A percentile compares a stretch with the other conserved stretches of the same genome.
phyloP scores from a whole-genome alignment of 345 rosid species.

The Mercurialis annua region DNA sequence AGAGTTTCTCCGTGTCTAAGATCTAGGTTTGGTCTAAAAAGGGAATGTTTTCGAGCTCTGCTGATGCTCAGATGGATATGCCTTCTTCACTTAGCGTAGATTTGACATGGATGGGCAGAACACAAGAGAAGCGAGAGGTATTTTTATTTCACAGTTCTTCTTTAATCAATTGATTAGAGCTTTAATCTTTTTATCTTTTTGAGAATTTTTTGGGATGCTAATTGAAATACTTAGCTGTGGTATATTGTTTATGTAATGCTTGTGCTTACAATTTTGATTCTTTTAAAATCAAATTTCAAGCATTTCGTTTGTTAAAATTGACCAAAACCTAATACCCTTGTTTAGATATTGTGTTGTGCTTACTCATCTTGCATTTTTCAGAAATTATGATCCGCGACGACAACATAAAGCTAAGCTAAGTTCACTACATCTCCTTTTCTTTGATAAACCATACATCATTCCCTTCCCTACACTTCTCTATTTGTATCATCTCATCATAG shows the following conservation, averaged over 20 bases:
- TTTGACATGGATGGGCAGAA: constrained; percentile 23
- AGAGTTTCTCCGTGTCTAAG: constrained; percentile 31
- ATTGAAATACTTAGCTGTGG: constrained; percentile 10
- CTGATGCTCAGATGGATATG: constrained; percentile 20
- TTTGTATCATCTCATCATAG: neutral
- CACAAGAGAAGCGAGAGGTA: constrained; percentile 18
- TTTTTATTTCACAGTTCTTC: constrained; percentile 7
- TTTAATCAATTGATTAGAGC: constrained; percentile 19
- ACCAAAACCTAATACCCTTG: constrained; percentile 7
- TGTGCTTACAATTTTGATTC: constrained; percentile 11
- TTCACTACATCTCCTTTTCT: neutral
- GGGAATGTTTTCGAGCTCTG: constrained; percentile 20
- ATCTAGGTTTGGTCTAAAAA: constrained; percentile 33
- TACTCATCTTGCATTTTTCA: neutral
- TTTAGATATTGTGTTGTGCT: neutral
- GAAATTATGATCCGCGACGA: neutral
- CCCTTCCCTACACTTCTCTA: too few relatives aligned
- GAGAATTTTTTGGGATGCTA: constrained; percentile 16
- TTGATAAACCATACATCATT: neutral
- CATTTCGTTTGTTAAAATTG: constrained; percentile 3
- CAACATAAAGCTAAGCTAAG: too few relatives aligned
- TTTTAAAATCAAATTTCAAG: constrained; percentile 6
- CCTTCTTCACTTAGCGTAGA: constrained; percentile 15
- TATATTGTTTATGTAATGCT: constrained; percentile 11
- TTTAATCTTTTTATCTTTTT: constrained; percentile 18